These are phyloP conservation scores for Podaxis pistillaris DNA, from an alignment of 768 basidiomycete genomes.

Conservation along the genomic window DNA sequence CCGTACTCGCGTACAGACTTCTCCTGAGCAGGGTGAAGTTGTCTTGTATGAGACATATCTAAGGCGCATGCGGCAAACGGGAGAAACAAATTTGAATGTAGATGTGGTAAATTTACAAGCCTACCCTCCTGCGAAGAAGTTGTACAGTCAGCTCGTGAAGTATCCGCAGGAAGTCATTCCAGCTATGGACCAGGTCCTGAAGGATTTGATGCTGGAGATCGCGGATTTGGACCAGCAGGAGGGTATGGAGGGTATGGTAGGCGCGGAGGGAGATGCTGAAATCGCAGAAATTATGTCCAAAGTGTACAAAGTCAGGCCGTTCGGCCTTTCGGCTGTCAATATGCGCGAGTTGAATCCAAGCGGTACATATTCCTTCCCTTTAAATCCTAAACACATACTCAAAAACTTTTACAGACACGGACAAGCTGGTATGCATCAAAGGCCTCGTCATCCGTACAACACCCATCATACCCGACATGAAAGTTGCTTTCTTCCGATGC, in stretches of 20 bases:
- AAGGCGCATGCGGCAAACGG: constrained; percentile 83
- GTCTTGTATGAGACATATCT: constrained; percentile 79
- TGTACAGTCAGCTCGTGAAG: constrained; percentile 81
- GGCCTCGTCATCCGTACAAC: constrained; percentile 97
- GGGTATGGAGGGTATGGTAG: constrained; percentile 73
- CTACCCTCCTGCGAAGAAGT: constrained; percentile 81
- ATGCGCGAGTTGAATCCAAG: constrained; percentile 95
- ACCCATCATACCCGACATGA: constrained; percentile 99
- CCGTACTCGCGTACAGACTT: constrained; percentile 45
- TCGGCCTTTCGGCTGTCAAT: constrained; percentile 78
- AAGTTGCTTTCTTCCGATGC: constrained; percentile 97
- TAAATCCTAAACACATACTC: background rate
- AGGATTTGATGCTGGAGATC: constrained; percentile 87
- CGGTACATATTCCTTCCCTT: constrained; percentile 45
- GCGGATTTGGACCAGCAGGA: constrained; percentile 78
- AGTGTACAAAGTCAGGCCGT: constrained; percentile 93
- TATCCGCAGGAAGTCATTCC: constrained; percentile 98
- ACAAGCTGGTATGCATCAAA: constrained; percentile 95
- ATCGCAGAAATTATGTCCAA: constrained; percentile 84
- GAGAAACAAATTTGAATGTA: constrained; percentile 91
- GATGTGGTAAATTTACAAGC: constrained; percentile 85
- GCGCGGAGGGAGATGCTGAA: constrained; percentile 76
- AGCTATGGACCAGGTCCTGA: constrained; percentile 94
- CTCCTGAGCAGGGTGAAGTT: constrained; percentile 67
- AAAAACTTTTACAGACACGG: constrained; percentile 69